A percentile compares a stretch with the other conserved stretches of the same genome.
Evolutionary conservation across 225 moss, liverwort and hornwort species (phyloP).

Genomic region (Asterella californica): DNA sequence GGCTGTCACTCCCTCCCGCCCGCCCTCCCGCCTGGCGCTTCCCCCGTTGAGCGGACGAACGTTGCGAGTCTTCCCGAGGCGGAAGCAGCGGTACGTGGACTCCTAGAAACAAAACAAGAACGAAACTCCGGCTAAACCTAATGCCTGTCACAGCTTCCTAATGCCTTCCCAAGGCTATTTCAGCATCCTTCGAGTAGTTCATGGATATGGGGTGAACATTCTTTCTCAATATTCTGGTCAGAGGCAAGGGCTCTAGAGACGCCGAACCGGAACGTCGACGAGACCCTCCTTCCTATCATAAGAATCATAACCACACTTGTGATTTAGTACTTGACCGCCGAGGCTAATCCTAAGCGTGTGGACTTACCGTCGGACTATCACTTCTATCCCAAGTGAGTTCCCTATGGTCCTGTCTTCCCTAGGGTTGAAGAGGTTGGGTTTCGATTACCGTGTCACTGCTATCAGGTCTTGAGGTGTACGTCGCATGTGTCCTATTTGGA

Average conservation of each 20-base stretch:
- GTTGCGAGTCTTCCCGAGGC: neutral
- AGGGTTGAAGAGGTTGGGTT: neutral
- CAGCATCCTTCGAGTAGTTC: neutral
- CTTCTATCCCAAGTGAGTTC: neutral
- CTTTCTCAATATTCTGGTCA: too few relatives aligned
- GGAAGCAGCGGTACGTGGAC: neutral
- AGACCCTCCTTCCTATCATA: too few relatives aligned
- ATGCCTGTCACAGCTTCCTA: neutral
- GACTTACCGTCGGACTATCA: neutral
- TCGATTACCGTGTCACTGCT: too few relatives aligned
- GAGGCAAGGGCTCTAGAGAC: too few relatives aligned
- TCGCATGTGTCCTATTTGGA: too few relatives aligned
- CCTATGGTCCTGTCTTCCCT: neutral
- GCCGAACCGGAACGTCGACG: too few relatives aligned
- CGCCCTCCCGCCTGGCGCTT: neutral
- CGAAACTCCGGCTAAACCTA: neutral
- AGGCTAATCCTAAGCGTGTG: neutral
- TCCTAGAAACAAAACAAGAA: neutral
- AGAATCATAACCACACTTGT: too few relatives aligned
- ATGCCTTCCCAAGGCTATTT: neutral
- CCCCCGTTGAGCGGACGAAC: neutral
- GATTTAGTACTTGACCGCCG: too few relatives aligned
- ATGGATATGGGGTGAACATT: too few relatives aligned
- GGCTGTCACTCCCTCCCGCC: neutral
- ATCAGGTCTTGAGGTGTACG: too few relatives aligned